A percentile compares a stretch with the other conserved stretches of the same genome.
phyloP scores from a whole-genome alignment of 495 filamentous ascomycete species.

The Tuber melanosporum region DNA sequence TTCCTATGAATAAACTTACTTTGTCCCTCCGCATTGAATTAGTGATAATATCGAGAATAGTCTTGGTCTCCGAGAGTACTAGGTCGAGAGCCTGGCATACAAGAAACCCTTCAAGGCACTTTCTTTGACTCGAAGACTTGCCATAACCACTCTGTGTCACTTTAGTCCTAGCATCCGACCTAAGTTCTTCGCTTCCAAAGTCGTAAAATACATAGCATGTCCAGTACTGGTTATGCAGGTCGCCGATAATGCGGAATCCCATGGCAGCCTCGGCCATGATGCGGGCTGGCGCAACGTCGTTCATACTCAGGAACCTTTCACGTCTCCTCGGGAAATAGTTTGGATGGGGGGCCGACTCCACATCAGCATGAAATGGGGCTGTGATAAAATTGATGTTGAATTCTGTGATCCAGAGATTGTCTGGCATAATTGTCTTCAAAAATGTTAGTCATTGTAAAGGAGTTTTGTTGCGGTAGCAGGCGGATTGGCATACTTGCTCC shows the following conservation, averaged over 20 bases:
- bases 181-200: neutral
- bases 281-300: neutral
- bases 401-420: constrained; percentile 7
- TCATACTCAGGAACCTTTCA: neutral
- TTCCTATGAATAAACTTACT: neutral
- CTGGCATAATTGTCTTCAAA: constrained; percentile 3
- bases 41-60: neutral
- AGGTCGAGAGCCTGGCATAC: neutral
- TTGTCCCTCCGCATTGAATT: neutral
- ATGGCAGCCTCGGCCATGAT: neutral
- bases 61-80: neutral
- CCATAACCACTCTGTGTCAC: neutral
- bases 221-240: neutral
- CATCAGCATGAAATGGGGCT: neutral
- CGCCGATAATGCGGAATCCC: neutral
- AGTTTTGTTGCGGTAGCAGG: neutral
- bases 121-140: neutral
- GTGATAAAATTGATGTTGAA: constrained; percentile 5
- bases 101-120: constrained; percentile 6
- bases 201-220: constrained; percentile 6
- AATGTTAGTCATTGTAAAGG: neutral
- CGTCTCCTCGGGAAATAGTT: neutral
- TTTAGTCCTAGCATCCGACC: neutral
- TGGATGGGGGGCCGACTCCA: neutral
- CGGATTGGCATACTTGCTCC: neutral